Percentiles rank a stretch among this genome's conserved stretches.
These are phyloP conservation scores for Turritis glabra DNA, from an alignment of 345 rosid genomes.

Conservation along the genomic window DNA sequence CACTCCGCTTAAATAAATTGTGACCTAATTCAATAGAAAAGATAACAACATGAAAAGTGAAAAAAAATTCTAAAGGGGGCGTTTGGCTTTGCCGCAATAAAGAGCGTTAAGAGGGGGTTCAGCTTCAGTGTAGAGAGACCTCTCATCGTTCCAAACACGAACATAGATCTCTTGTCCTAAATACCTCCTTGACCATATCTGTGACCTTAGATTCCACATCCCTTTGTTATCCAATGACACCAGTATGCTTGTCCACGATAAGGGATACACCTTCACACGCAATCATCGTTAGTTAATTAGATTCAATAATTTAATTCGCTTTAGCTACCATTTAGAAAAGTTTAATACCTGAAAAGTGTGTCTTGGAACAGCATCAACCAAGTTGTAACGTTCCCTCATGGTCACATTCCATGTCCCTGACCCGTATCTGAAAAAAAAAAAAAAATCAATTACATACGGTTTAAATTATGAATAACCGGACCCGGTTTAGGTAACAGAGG, in stretches of 20 bases:
- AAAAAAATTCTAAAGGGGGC: constrained; percentile 13
- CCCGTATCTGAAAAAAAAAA: constrained; percentile 51
- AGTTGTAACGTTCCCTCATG: constrained; percentile 60
- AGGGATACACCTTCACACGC: constrained; percentile 61
- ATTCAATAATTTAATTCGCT: not conserved
- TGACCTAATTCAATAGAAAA: constrained; percentile 19
- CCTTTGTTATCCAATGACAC: constrained; percentile 91
- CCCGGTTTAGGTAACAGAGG: not conserved
- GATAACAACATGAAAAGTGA: not conserved
- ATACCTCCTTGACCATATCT: constrained; percentile 64
- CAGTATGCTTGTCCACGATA: constrained; percentile 66
- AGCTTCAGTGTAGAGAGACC: constrained; percentile 43
- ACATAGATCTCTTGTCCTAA: constrained; percentile 75
- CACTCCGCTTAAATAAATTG: not conserved
- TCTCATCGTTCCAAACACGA: constrained; percentile 67
- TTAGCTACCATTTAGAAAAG: not conserved
- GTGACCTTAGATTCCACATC: constrained; percentile 91
- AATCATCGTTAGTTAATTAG: not conserved
- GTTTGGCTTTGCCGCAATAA: constrained; percentile 47
- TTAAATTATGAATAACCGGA: constrained; percentile 7
- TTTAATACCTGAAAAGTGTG: constrained; percentile 64
- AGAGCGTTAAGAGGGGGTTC: constrained; percentile 44
- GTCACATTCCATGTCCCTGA: constrained; percentile 51
- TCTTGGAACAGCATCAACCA: constrained; percentile 60
- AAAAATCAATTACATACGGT: not conserved